Evolutionary conservation across 495 filamentous ascomycete species (phyloP).

Genomic region (Penicillium alfredii): DNA sequence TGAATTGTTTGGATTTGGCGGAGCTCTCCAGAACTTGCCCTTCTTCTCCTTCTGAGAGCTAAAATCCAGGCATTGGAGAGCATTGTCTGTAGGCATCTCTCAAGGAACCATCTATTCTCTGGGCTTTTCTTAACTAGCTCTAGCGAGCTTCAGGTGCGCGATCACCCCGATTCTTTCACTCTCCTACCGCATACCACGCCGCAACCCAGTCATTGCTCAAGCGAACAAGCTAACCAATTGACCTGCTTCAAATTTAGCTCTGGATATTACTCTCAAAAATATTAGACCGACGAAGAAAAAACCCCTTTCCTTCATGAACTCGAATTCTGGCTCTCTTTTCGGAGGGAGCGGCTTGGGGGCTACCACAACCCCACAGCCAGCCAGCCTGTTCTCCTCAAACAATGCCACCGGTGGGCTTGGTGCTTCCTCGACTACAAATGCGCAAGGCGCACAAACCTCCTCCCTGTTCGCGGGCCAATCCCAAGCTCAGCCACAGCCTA

Average conservation of each 20-base stretch:
- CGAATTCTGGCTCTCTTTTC: slow-evolving; percentile 30
- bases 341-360: slow-evolving; percentile 29
- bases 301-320: slow-evolving; percentile 16
- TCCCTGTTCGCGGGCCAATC: slow-evolving; percentile 27
- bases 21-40: slow-evolving; percentile 8
- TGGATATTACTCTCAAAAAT: too few relatives aligned
- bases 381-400: slow-evolving; percentile 31
- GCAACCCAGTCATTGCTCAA: too few relatives aligned
- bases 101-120: background rate
- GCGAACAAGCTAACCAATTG: too few relatives aligned
- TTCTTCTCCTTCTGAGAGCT: too few relatives aligned
- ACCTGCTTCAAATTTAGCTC: too few relatives aligned
- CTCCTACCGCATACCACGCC: too few relatives aligned
- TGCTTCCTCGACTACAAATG: slow-evolving; percentile 13
- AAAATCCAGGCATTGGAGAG: too few relatives aligned
- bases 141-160: slow-evolving; percentile 1
- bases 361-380: slow-evolving; percentile 19
- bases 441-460: slow-evolving; percentile 19
- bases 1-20: slow-evolving; percentile 17
- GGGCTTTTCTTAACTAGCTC: background rate
- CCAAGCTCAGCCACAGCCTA: slow-evolving; percentile 31
- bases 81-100: too few relatives aligned
- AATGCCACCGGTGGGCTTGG: slow-evolving; percentile 9
- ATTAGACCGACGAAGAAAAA: too few relatives aligned
- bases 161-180: slow-evolving; percentile 11